Conservation (phyloP, 306 rosid species). For the Hippophae gyantsensis region DNA sequence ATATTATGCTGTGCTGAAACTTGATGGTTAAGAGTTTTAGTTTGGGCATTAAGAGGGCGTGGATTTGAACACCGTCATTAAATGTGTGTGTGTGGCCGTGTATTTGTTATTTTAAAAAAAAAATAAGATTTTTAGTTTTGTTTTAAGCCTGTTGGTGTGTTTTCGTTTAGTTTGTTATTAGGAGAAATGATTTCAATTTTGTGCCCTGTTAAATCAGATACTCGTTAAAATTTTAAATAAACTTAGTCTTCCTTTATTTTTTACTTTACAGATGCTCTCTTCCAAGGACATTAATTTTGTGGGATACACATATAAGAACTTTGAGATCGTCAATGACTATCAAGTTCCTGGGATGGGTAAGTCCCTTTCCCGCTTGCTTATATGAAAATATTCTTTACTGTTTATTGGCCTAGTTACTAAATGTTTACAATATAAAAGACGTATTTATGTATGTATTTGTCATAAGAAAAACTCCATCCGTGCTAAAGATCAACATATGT, state of each 20-base stretch:
- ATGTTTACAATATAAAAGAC: too few relatives aligned
- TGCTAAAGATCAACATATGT: too few relatives aligned
- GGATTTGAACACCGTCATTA: too few relatives aligned
- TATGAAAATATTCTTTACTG: not conserved
- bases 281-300: slow-evolving; percentile 95
- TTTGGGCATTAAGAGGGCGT: too few relatives aligned
- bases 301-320: slow-evolving; percentile 94
- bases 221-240: slow-evolving; percentile 1
- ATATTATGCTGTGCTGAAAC: not conserved
- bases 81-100: too few relatives aligned
- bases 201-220: slow-evolving; percentile 5
- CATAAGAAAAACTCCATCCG: too few relatives aligned
- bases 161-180: too few relatives aligned
- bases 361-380: slow-evolving; percentile 10
- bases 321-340: slow-evolving; percentile 89
- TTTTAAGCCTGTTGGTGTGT: too few relatives aligned
- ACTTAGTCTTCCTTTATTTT: slow-evolving; percentile 8
- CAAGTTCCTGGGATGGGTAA: slow-evolving; percentile 97
- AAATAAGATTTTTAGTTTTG: too few relatives aligned
- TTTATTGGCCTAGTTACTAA: not conserved
- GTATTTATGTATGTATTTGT: too few relatives aligned
- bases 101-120: too few relatives aligned
- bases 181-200: not conserved
- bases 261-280: slow-evolving; percentile 75
- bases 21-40: too few relatives aligned